These are phyloP conservation scores for Linnemannia exigua DNA, from an alignment of 192 early-diverging fungal species.

Conservation along the genomic window DNA sequence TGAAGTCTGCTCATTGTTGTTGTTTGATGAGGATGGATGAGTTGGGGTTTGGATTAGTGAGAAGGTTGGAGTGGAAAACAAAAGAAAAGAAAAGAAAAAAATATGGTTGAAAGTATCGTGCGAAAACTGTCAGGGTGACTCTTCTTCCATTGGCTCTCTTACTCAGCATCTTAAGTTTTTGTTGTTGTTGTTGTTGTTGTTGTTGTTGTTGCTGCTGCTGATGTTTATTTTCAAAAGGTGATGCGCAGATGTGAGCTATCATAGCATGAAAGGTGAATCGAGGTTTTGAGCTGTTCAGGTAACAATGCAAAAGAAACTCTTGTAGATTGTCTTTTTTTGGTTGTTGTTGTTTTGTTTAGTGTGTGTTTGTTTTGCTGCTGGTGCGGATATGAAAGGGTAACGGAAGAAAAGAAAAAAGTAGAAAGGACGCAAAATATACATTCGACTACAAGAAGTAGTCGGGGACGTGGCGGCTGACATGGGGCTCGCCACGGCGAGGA, in stretches of 20 bases:
- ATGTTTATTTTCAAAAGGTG: background rate
- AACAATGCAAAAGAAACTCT: conserved; percentile 4
- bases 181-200: no score
- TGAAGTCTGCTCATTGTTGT: conserved; percentile 40
- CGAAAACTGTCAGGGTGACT: conserved; percentile 2
- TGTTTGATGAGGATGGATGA: background rate
- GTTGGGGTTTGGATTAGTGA: conserved; percentile 3
- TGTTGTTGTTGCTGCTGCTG: no score
- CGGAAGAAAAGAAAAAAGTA: background rate
- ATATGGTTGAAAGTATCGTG: background rate
- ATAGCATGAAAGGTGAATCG: background rate
- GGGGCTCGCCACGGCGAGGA: conserved; percentile 96
- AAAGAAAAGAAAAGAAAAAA: background rate
- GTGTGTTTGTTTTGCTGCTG: background rate
- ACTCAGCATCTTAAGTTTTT: background rate
- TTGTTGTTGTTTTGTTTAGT: background rate
- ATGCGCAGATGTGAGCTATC: conserved; percentile 1
- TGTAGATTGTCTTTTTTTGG: background rate
- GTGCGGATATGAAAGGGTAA: background rate
- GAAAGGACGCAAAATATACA: background rate
- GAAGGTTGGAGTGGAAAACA: background rate
- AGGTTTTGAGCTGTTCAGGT: background rate
- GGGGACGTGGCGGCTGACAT: conserved; percentile 97
- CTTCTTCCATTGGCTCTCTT: background rate
- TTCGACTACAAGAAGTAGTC: conserved; percentile 93